These are phyloP conservation scores for Thalassiosira hispida DNA, from an alignment of 352 stramenopile genomes.

Conservation along the genomic window DNA sequence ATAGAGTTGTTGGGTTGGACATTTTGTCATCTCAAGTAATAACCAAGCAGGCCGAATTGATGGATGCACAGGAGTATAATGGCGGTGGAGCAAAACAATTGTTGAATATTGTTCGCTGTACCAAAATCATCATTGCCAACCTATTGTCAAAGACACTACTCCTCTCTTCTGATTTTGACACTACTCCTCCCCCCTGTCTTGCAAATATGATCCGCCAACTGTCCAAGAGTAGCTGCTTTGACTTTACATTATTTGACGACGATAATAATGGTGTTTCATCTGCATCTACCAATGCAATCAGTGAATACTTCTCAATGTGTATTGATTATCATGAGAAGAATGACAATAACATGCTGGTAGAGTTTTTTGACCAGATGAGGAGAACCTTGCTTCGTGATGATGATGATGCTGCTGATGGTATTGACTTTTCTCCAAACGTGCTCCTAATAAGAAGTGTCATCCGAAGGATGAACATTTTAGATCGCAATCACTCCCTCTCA, in stretches of 20 bases:
- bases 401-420: neutral
- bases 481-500: conserved; percentile 26
- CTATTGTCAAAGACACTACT: conserved; percentile 32
- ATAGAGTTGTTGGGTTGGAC: conserved; percentile 38
- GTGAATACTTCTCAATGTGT: conserved; percentile 43
- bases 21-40: conserved; percentile 27
- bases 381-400: conserved; percentile 14
- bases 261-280: conserved; percentile 16
- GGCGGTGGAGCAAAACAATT: conserved; percentile 1
- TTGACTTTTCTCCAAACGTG: conserved; percentile 8
- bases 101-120: conserved; percentile 25
- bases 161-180: conserved; percentile 2
- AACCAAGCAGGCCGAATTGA: neutral
- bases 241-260: neutral
- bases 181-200: conserved; percentile 20
- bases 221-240: conserved; percentile 10
- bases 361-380: conserved; percentile 25
- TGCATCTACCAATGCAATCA: conserved; percentile 29
- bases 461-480: conserved; percentile 41
- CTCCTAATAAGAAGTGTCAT: conserved; percentile 38
- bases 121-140: conserved; percentile 24
- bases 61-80: neutral
- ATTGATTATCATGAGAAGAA: conserved; percentile 54
- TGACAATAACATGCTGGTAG: conserved; percentile 6
- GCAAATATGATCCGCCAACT: conserved; percentile 23